Percentiles rank a stretch among this genome's conserved stretches.
These are phyloP conservation scores for Vaccinium corymbosum DNA, from an alignment of 148 eudicot genomes.

Conservation along the genomic window DNA sequence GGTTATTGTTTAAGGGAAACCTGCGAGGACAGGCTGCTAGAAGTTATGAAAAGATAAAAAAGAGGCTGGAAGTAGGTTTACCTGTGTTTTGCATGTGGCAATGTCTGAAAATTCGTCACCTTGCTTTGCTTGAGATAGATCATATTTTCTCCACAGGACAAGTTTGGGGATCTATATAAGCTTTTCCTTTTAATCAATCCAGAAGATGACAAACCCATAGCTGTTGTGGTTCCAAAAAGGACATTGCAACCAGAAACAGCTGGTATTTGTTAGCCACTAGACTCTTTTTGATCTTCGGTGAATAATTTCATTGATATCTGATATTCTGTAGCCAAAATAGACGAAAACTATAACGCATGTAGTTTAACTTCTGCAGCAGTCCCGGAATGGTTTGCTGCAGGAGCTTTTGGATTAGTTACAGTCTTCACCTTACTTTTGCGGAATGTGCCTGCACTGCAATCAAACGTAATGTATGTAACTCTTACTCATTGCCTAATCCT, in stretches of 20 bases:
- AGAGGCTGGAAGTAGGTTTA: slow-evolving; percentile 71
- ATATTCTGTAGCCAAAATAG: neutral
- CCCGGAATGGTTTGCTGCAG: slow-evolving; percentile 98
- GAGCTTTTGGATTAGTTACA: slow-evolving; percentile 92
- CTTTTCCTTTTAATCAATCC: slow-evolving; percentile 84
- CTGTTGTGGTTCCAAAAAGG: slow-evolving; percentile 90
- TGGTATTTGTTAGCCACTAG: slow-evolving; percentile 38
- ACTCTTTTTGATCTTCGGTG: neutral
- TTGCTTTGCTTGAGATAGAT: slow-evolving; percentile 1
- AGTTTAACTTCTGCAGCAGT: slow-evolving; percentile 55
- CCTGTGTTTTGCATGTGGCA: slow-evolving; percentile 8
- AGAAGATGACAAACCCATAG: slow-evolving; percentile 98
- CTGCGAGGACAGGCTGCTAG: slow-evolving; percentile 75
- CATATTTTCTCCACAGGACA: slow-evolving; percentile 55
- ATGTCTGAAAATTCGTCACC: neutral
- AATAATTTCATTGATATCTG: neutral
- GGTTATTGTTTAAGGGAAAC: slow-evolving; percentile 91
- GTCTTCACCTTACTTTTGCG: slow-evolving; percentile 88
- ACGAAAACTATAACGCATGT: slow-evolving; percentile 6
- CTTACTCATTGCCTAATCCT: neutral
- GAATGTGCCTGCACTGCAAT: slow-evolving; percentile 88
- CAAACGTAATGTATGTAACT: slow-evolving; percentile 65
- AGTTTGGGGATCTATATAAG: slow-evolving; percentile 78
- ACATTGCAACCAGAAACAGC: slow-evolving; percentile 91
- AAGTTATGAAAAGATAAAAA: slow-evolving; percentile 78